Conservation (phyloP, 2,329 filamentous ascomycete species). For the Penicillium sp. region DNA sequence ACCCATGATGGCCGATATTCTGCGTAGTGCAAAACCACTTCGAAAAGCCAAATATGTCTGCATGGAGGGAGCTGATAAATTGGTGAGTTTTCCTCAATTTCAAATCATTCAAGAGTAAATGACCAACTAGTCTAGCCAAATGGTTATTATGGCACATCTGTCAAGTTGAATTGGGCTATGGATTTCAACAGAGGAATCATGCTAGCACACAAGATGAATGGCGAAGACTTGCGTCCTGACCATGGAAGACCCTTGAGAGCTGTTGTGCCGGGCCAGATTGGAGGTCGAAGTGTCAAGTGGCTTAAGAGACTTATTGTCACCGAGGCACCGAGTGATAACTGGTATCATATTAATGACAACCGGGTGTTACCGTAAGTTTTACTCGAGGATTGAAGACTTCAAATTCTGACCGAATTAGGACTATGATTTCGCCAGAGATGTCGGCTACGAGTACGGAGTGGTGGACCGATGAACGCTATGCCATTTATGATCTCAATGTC, state of each 20-base stretch:
- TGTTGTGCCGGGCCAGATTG: slow-evolving; percentile 88
- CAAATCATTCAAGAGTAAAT: too few species aligned
- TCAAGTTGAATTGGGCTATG: slow-evolving; percentile 86
- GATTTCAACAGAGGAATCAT: slow-evolving; percentile 81
- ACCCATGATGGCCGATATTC: slow-evolving; percentile 70
- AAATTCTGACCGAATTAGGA: slow-evolving; percentile 43
- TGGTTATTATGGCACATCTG: slow-evolving; percentile 81
- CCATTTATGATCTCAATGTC: slow-evolving; percentile 86
- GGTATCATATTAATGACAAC: slow-evolving; percentile 96
- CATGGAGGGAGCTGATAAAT: slow-evolving; percentile 85
- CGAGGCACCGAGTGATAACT: slow-evolving; percentile 78
- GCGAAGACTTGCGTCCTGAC: slow-evolving; percentile 74
- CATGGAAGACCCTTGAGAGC: slow-evolving; percentile 82
- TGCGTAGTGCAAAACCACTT: slow-evolving; percentile 66
- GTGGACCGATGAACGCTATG: slow-evolving; percentile 88
- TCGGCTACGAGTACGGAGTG: slow-evolving; percentile 70
- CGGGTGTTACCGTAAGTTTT: slow-evolving; percentile 68
- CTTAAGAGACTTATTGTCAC: slow-evolving; percentile 78
- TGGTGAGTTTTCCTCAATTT: slow-evolving; percentile 44
- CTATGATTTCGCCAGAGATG: slow-evolving; percentile 79
- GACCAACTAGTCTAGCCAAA: slow-evolving; percentile 60
- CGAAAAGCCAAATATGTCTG: slow-evolving; percentile 78
- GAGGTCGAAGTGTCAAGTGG: slow-evolving; percentile 92
- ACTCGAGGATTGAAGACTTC: too few species aligned
- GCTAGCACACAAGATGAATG: slow-evolving; percentile 90